These are phyloP conservation scores for Moelleriella libera DNA, from an alignment of 2,329 filamentous ascomycete genomes.

Conservation along the genomic window DNA sequence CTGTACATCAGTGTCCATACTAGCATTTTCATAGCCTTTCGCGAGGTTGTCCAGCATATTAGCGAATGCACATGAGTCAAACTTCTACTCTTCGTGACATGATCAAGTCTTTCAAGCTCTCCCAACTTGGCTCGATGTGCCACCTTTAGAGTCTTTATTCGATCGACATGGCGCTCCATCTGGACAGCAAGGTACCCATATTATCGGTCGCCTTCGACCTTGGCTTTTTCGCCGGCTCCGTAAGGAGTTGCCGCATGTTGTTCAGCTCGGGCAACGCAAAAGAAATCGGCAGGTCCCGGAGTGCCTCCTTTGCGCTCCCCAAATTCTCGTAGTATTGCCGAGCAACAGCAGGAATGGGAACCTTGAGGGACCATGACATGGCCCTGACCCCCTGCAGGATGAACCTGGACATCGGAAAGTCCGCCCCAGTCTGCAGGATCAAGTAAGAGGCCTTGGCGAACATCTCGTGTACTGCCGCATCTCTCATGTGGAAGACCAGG, in stretches of 20 bases:
- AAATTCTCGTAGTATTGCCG: slow-evolving; percentile 4
- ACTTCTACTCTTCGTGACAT: no score
- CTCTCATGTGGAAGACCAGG: slow-evolving; percentile 4
- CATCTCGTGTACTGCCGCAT: slow-evolving; percentile 1
- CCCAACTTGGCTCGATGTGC: no score
- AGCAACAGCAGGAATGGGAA: slow-evolving; percentile 4
- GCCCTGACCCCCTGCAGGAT: slow-evolving; percentile 7
- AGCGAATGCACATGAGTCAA: no score
- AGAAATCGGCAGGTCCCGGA: slow-evolving; percentile 6
- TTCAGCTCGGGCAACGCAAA: slow-evolving; percentile 6
- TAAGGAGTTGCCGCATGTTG: slow-evolving; percentile 4
- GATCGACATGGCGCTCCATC: slow-evolving; percentile 5
- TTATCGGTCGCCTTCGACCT: slow-evolving; percentile 1
- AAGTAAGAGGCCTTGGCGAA: slow-evolving; percentile 5
- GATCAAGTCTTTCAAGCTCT: no score
- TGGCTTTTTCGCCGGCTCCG: background rate
- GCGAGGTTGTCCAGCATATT: no score
- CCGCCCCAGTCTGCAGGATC: slow-evolving; percentile 2
- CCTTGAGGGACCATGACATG: slow-evolving; percentile 5
- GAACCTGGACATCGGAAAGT: slow-evolving; percentile 6
- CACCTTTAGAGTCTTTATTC: background rate
- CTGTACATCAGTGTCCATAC: background rate
- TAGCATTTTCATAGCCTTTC: background rate
- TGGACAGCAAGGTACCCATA: slow-evolving; percentile 3
- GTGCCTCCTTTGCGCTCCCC: slow-evolving; percentile 1